Evolutionary conservation across 164 flowering plant species (phyloP).

Genomic region (Chimonanthus salicifolius): DNA sequence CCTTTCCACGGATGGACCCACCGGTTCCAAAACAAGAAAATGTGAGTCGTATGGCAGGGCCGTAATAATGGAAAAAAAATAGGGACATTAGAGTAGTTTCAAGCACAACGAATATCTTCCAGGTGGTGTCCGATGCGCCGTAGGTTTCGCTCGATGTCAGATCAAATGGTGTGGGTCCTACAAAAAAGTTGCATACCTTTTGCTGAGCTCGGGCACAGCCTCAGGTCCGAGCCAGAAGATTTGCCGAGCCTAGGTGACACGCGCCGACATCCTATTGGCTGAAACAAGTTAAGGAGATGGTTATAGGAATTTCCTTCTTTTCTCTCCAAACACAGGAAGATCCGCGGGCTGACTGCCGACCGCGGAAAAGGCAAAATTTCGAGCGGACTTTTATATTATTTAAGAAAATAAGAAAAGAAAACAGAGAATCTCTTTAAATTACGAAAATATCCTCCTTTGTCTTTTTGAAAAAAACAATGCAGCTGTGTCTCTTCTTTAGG

Average conservation of each 20-base stretch:
- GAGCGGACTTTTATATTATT: not conserved
- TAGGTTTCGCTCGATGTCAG: too few species aligned
- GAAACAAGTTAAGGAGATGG: not conserved
- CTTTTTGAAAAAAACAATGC: not conserved
- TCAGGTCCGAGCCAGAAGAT: constrained; percentile 7
- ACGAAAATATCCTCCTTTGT: not conserved
- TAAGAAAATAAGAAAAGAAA: too few species aligned
- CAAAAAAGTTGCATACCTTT: constrained; percentile 3
- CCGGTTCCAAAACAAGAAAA: too few species aligned
- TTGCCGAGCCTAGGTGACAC: not conserved
- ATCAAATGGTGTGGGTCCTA: not conserved
- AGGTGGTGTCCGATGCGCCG: too few species aligned
- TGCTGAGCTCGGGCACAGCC: constrained; percentile 1
- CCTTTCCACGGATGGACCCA: too few species aligned
- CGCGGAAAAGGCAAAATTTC: not conserved
- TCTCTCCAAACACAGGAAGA: not conserved
- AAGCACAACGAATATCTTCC: too few species aligned
- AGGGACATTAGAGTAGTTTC: too few species aligned
- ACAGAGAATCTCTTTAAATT: too few species aligned
- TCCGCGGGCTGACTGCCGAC: not conserved
- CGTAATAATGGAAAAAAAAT: too few species aligned
- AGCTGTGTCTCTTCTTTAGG: not conserved
- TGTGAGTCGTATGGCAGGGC: too few species aligned
- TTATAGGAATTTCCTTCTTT: not conserved
- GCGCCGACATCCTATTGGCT: not conserved